A percentile compares a stretch with the other conserved stretches of the same genome.
These are phyloP conservation scores for Mycena latifolia DNA, from an alignment of 768 basidiomycete species.

Conservation along the genomic window DNA sequence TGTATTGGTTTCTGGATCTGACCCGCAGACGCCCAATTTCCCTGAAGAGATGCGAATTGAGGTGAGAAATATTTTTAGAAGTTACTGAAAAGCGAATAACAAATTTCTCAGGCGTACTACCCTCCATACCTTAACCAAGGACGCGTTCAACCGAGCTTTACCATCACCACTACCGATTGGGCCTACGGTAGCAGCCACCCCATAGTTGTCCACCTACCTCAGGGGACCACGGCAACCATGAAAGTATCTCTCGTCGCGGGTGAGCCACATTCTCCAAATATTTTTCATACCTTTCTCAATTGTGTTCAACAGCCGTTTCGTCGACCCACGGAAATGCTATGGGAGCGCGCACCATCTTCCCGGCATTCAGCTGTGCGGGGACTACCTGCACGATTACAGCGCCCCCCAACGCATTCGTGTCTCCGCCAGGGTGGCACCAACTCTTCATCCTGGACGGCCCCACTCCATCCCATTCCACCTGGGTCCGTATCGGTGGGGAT, in stretches of 20 bases:
- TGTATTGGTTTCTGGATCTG: constrained; percentile 82
- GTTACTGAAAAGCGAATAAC: background rate
- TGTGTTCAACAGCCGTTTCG: constrained; percentile 63
- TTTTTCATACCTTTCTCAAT: constrained; percentile 22
- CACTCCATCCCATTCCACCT: constrained; percentile 79
- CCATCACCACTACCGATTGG: constrained; percentile 74
- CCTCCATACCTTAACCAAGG: constrained; percentile 87
- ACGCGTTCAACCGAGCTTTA: constrained; percentile 71
- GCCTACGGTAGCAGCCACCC: constrained; percentile 62
- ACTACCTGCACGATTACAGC: constrained; percentile 83
- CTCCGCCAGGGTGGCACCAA: constrained; percentile 84
- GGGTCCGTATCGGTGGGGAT: constrained; percentile 86
- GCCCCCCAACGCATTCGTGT: constrained; percentile 75
- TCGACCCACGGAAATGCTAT: constrained; percentile 85
- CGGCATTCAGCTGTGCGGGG: constrained; percentile 76
- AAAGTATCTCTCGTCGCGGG: constrained; percentile 75
- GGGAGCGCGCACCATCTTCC: constrained; percentile 80
- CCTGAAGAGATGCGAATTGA: constrained; percentile 83
- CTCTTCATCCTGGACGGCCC: constrained; percentile 83
- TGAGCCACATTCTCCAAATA: constrained; percentile 49
- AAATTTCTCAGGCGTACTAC: constrained; percentile 68
- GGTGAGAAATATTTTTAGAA: constrained; percentile 36
- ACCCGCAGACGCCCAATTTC: constrained; percentile 71
- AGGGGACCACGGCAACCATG: constrained; percentile 59
- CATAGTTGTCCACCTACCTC: constrained; percentile 62